Evolutionary conservation across 2,329 filamentous ascomycete species (phyloP), one percentile per base, ranked within the genome.

Genomic region (Beauveria brongniartii): DNA sequence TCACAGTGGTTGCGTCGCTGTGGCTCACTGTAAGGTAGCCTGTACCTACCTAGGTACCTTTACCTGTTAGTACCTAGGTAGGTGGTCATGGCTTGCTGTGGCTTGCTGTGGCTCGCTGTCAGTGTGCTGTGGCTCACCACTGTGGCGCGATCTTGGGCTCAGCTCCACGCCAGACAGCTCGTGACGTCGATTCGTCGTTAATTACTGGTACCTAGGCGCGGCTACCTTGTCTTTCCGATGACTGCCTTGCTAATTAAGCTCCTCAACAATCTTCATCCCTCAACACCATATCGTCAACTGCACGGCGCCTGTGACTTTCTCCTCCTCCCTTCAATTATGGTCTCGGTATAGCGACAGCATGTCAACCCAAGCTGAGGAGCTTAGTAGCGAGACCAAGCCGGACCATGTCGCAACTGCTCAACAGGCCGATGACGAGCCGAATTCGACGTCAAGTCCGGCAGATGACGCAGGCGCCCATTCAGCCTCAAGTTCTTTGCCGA

Each of bases 111-210:
- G 43, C 44, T 47, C 10, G 9, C 30, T 50, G 14, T 18, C 24
- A 26, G 47, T 53, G 3, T 8, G 24, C 43, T 58, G 55, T 58
- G 55, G 55, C 55, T 52, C 26, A 22, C n/a, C 26, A 4, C 24
- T 53, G 56, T 61, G 59, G 59, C 43, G 43, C 51, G 51, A 61
- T 22, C 59, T 61, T 18, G 8, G 16, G 18, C 51, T 24, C 37
- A 24, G 52, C 58, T 53, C 51, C 55, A 46, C 52, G 58, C 61
- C 61, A 58, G 5, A 37, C 53, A 58, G 63, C 63, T 61, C 63
- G 63, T 64, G 58, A 64, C 63, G 63, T 72, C 71, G 70, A 68
- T 70, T 34, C 10, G 30, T 34, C 10, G 30, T 63, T 37, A 16
- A 52, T 34, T 54, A 22, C 43, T 44, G 22, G 5, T 37, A 34